phyloP scores from a whole-genome alignment of 352 stramenopile species.

The Phytophthora sojae region DNA sequence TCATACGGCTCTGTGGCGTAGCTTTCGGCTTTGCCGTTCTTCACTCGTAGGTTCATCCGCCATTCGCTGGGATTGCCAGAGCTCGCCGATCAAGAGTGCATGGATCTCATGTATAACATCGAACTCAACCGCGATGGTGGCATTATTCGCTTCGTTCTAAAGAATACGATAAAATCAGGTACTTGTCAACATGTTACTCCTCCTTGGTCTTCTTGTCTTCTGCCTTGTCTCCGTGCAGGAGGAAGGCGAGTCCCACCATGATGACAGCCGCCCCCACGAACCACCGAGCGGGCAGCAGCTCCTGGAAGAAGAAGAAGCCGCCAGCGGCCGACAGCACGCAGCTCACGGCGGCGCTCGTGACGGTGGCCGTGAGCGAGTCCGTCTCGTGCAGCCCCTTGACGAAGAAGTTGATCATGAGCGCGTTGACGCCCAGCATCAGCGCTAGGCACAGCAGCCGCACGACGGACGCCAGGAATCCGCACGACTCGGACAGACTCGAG shows the following conservation, averaged over 20 bases:
- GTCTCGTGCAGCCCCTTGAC: slow-evolving; percentile 80
- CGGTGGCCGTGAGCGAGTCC: slow-evolving; percentile 80
- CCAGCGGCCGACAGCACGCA: slow-evolving; percentile 73
- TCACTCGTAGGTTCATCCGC: slow-evolving; percentile 61
- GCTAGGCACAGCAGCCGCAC: slow-evolving; percentile 54
- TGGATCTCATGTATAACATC: slow-evolving; percentile 37
- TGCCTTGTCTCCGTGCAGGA: slow-evolving; percentile 64
- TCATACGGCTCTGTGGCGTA: background rate
- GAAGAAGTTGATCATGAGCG: slow-evolving; percentile 79
- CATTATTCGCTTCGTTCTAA: slow-evolving; percentile 63
- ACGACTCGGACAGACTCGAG: slow-evolving; percentile 8
- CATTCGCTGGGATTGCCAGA: slow-evolving; percentile 56
- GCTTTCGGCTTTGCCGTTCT: slow-evolving; percentile 39
- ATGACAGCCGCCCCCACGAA: slow-evolving; percentile 75
- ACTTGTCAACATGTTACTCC: background rate
- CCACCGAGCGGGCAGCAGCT: slow-evolving; percentile 71
- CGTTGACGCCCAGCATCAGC: slow-evolving; percentile 74
- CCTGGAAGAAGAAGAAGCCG: slow-evolving; percentile 65
- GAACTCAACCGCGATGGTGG: slow-evolving; percentile 55
- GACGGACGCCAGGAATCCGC: slow-evolving; percentile 16
- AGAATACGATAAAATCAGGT: background rate
- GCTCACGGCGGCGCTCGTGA: slow-evolving; percentile 76
- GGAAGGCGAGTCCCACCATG: slow-evolving; percentile 61
- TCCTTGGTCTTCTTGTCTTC: slow-evolving; percentile 17
- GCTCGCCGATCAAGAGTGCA: slow-evolving; percentile 74